A percentile compares a stretch with the other conserved stretches of the same genome.
Evolutionary conservation across 139 green algal genomes (phyloP).

Genomic region (Desmodesmus armatus): DNA sequence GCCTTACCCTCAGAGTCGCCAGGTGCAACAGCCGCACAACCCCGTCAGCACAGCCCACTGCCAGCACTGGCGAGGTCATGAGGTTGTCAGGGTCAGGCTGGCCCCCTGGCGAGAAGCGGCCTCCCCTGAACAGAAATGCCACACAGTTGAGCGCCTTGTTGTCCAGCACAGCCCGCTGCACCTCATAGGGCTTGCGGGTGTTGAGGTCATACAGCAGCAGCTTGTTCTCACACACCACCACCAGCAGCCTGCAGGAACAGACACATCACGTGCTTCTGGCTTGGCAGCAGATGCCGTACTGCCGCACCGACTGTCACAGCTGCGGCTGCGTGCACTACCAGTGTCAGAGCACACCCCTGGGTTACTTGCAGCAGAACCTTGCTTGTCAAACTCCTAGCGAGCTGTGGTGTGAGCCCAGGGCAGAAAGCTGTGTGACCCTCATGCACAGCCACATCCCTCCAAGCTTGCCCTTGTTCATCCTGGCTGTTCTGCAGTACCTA

Average conservation of each 20-base stretch:
- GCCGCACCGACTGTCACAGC: no score
- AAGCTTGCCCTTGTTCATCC: no score
- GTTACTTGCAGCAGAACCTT: background rate
- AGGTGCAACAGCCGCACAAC: constrained; percentile 61
- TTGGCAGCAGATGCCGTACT: no score
- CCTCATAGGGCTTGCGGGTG: constrained; percentile 47
- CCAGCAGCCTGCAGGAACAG: constrained; percentile 53
- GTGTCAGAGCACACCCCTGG: no score
- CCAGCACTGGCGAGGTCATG: constrained; percentile 59
- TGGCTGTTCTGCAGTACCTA: no score
- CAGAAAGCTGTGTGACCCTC: no score
- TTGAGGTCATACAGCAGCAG: constrained; percentile 64
- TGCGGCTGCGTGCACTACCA: background rate
- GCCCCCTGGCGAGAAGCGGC: constrained; percentile 10
- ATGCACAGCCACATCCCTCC: no score
- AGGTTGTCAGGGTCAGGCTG: constrained; percentile 42
- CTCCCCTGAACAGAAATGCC: constrained; percentile 58
- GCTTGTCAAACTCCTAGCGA: no score
- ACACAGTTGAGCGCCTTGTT: constrained; percentile 52
- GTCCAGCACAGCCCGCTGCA: constrained; percentile 54
- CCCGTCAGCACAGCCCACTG: constrained; percentile 65
- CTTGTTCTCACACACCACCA: constrained; percentile 63
- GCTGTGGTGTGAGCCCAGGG: no score
- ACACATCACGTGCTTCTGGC: no score
- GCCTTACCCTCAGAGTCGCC: constrained; percentile 49